Percentiles rank a stretch among this genome's conserved stretches.
These are phyloP conservation scores for Collybia sordida DNA, from an alignment of 768 basidiomycete species.

Conservation along the genomic window DNA sequence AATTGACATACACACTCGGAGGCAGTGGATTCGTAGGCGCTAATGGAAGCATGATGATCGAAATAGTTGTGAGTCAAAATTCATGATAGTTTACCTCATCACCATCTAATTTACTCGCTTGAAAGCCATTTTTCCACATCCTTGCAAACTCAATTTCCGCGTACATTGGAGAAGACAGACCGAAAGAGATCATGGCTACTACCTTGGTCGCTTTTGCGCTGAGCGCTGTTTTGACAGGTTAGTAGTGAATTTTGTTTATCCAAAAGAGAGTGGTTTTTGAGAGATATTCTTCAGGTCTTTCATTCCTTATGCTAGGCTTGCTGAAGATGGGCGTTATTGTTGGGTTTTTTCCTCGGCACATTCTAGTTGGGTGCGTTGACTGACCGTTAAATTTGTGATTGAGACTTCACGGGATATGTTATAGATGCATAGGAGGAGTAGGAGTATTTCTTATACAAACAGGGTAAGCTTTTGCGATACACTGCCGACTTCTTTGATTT, in stretches of 20 bases:
- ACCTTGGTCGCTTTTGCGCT: conserved; percentile 88
- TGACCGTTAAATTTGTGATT: background rate
- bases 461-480: conserved; percentile 47
- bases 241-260: conserved; percentile 14
- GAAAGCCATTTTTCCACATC: conserved; percentile 93
- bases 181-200: conserved; percentile 80
- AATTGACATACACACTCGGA: conserved; percentile 82
- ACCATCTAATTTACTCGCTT: background rate
- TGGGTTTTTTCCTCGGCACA: conserved; percentile 96
- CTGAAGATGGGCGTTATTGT: conserved; percentile 83
- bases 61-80: conserved; percentile 74
- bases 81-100: background rate
- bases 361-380: conserved; percentile 79
- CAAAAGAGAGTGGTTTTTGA: background rate
- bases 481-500: background rate
- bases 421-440: conserved; percentile 89
- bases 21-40: conserved; percentile 89
- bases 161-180: conserved; percentile 69
- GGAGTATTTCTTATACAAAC: conserved; percentile 91
- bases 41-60: conserved; percentile 98
- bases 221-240: conserved; percentile 85
- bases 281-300: conserved; percentile 47
- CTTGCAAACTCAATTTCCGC: conserved; percentile 74
- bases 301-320: conserved; percentile 85
- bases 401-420: background rate